Evolutionary conservation across 768 basidiomycete genomes (phyloP), one percentile per base, ranked within the genome.

Genomic region (Auricularia sp.): DNA sequence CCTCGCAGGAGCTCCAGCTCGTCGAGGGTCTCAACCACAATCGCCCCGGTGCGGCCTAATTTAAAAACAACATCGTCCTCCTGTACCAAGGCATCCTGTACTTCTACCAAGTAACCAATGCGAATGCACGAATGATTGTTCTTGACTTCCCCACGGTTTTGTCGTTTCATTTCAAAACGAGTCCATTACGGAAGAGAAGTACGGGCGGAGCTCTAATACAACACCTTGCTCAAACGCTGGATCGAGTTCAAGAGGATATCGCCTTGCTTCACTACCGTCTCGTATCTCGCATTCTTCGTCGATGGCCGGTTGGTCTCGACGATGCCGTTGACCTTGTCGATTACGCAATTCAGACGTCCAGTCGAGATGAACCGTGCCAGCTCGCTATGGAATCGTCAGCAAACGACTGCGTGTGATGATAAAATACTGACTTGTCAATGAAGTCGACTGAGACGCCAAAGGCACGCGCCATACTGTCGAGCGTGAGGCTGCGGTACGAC

Each of bases 261-360:
- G 1, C 95, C 95, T 77, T 94, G 88, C 74, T 88, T 89, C 62
- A 99, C 83, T n/a, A 98, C 89, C 43, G 86, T 87, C 72, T 96
- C 93, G 72, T 96, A 97, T 71, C 94, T 89, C 53, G 88, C 87
- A 62, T 86, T 90, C 82, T 97, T 88, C 53, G 81, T 74, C 56
- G 84, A 80, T 3, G 84, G 81, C 65, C 92, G 81, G 60, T 90
- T 94, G 33, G 96, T 98, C 77, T 94, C 91, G 16, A 98, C 93
- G 43, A 98, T 83, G 0, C 93, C 92, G 64, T 88, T 82, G n/a
- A 98, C 96, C 71, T 92, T 91, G 80, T 98, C 95, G 66, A 98
- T 98, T 1, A 87, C 86, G 69, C 88, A 90, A 70, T 91, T 86
- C 61, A 99, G 75, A 11, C 96, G 81, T 29, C 90, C 89, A 14